Percentiles rank a stretch among this genome's conserved stretches.
Conservation (phyloP, 2,329 filamentous ascomycete species). For the Periconia sp. region DNA sequence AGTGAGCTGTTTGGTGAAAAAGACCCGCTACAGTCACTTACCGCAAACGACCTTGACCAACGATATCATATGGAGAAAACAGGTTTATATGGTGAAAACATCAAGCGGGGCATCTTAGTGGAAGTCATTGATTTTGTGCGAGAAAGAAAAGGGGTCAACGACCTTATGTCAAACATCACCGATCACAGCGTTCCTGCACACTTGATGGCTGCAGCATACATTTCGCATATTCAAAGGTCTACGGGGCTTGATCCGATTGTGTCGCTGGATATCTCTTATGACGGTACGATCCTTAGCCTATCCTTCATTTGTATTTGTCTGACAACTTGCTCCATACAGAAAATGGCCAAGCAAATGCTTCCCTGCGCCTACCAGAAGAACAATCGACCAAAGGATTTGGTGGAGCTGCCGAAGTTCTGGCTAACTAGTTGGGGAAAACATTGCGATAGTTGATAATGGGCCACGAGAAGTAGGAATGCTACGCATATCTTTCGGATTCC, state of each 20-base stretch:
- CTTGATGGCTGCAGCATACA: conserved; percentile 5
- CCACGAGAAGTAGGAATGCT: too few species aligned
- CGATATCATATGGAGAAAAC: conserved; percentile 1
- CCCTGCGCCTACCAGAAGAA: too few species aligned
- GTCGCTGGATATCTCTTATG: background rate
- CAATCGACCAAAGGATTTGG: too few species aligned
- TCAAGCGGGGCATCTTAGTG: conserved; percentile 5
- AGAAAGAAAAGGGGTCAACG: background rate
- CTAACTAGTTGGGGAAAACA: too few species aligned
- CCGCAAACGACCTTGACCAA: conserved; percentile 1
- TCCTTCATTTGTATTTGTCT: too few species aligned
- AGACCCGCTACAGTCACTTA: conserved; percentile 1
- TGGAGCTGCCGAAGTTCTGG: too few species aligned
- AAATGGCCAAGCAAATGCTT: too few species aligned
- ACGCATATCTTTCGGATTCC: too few species aligned
- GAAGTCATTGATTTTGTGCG: conserved; percentile 5
- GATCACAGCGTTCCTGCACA: conserved; percentile 6
- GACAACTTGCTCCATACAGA: too few species aligned
- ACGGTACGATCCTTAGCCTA: conserved; percentile 1
- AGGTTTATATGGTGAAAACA: conserved; percentile 2
- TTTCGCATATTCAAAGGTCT: conserved; percentile 3
- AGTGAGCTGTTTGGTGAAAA: conserved; percentile 6
- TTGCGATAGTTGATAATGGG: too few species aligned
- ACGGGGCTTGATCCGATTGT: conserved; percentile 1
- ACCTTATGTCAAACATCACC: conserved; percentile 3